Percentiles rank a stretch among this genome's conserved stretches.
phyloP scores from a whole-genome alignment of 2,329 filamentous ascomycete species.

The Claviceps africana region DNA sequence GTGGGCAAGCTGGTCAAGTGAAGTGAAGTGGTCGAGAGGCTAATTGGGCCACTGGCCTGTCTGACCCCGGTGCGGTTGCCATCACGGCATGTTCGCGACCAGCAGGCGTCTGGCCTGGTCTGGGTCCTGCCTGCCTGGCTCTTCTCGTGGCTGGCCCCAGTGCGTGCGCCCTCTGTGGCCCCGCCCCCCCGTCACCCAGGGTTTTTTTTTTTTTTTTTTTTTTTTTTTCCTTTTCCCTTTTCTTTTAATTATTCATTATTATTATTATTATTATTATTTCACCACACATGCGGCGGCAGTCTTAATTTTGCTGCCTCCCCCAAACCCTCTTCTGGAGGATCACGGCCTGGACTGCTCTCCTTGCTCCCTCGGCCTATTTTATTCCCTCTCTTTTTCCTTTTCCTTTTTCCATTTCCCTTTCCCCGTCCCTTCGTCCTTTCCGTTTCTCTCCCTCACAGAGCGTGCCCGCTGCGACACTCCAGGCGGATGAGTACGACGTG shows the following conservation, averaged over 20 bases:
- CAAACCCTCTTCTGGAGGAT: conserved; percentile 2
- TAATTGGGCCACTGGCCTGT: neutral
- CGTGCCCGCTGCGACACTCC: neutral
- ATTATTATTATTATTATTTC: neutral
- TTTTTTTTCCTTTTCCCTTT: neutral
- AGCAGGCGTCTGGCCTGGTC: neutral
- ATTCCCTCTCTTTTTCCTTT: conserved; percentile 6
- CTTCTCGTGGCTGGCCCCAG: neutral
- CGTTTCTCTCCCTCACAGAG: conserved; percentile 6
- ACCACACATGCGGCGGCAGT: neutral
- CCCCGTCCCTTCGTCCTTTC: conserved; percentile 5
- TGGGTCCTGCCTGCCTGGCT: neutral
- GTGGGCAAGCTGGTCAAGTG: too few species aligned
- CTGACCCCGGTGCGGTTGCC: neutral
- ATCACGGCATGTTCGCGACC: neutral
- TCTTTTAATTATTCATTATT: too few species aligned
- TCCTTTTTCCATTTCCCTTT: too few species aligned
- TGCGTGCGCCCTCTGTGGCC: neutral
- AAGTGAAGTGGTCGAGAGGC: neutral
- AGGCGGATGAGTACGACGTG: conserved; percentile 6
- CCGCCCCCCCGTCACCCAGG: neutral
- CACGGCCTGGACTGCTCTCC: neutral
- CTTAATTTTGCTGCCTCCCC: neutral
- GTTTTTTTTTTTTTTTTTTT: neutral
- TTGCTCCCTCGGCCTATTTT: neutral